A percentile compares a stretch with the other conserved stretches of the same genome.
Conservation (phyloP, 164 flowering plant genomes). For the Umbilicus rupestris region DNA sequence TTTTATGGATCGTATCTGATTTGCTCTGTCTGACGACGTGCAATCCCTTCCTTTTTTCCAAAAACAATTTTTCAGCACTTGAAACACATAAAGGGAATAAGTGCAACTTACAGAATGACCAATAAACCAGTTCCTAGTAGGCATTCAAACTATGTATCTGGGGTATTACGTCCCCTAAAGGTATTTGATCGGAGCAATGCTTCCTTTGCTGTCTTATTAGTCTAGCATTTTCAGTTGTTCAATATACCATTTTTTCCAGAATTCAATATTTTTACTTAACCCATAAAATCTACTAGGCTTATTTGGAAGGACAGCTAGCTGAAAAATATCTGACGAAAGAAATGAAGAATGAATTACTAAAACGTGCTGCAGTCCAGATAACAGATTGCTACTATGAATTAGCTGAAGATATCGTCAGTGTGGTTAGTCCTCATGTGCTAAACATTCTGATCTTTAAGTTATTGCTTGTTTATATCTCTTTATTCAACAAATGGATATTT, state of each 20-base stretch:
- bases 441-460: neutral
- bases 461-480: neutral
- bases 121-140: constrained; percentile 87
- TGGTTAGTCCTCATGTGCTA: constrained; percentile 42
- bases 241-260: neutral
- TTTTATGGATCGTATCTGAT: neutral
- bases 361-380: constrained; percentile 55
- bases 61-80: constrained; percentile 40
- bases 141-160: constrained; percentile 86
- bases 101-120: constrained; percentile 87
- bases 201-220: neutral
- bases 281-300: constrained; percentile 25
- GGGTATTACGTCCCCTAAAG: constrained; percentile 73
- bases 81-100: constrained; percentile 83
- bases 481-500: neutral
- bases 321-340: constrained; percentile 42
- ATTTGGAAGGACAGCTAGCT: constrained; percentile 75
- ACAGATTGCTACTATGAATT: constrained; percentile 61
- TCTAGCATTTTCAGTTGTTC: too few species aligned
- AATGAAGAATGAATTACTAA: constrained; percentile 39
- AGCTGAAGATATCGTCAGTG: constrained; percentile 65
- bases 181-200: constrained; percentile 23
- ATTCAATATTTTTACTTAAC: neutral
- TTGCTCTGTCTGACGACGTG: neutral
- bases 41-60: neutral